Evolutionary conservation across 2,329 filamentous ascomycete species (phyloP).

Genomic region (Ophiostoma tasmaniense): DNA sequence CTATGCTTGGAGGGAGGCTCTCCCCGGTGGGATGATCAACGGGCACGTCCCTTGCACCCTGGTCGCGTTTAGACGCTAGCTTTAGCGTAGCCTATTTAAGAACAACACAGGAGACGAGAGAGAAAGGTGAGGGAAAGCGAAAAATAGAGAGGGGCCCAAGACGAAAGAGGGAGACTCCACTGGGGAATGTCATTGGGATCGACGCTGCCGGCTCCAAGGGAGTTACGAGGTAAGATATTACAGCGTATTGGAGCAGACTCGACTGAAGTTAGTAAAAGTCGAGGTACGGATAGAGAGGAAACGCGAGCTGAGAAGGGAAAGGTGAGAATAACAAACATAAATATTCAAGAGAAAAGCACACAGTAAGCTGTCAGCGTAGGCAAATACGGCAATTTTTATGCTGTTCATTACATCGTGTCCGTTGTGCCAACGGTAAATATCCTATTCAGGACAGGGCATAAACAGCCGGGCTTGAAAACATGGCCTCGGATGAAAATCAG

Average conservation of each 20-base stretch:
- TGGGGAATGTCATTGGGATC: background rate
- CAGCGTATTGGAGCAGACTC: no score
- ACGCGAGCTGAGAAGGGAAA: background rate
- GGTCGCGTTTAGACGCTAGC: background rate
- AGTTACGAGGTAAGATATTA: background rate
- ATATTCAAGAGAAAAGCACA: background rate
- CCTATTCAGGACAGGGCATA: background rate
- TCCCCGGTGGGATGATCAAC: background rate
- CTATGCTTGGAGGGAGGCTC: background rate
- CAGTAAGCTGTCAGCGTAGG: background rate
- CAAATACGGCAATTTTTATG: background rate
- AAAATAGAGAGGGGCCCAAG: background rate
- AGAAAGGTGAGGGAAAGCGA: background rate
- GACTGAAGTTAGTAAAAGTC: no score
- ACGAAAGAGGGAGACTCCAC: background rate
- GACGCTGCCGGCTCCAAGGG: background rate
- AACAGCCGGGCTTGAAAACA: background rate
- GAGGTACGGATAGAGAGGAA: background rate
- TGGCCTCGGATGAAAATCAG: background rate
- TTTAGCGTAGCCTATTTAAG: background rate
- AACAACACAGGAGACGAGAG: background rate
- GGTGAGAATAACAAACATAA: background rate
- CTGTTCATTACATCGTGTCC: background rate
- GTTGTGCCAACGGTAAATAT: background rate
- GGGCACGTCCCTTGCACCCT: slow-evolving; percentile 1